A percentile compares a stretch with the other conserved stretches of the same genome.
These are phyloP conservation scores for Macrophomina pseudophaseolina DNA, from an alignment of 2,329 filamentous ascomycete genomes.

Conservation along the genomic window DNA sequence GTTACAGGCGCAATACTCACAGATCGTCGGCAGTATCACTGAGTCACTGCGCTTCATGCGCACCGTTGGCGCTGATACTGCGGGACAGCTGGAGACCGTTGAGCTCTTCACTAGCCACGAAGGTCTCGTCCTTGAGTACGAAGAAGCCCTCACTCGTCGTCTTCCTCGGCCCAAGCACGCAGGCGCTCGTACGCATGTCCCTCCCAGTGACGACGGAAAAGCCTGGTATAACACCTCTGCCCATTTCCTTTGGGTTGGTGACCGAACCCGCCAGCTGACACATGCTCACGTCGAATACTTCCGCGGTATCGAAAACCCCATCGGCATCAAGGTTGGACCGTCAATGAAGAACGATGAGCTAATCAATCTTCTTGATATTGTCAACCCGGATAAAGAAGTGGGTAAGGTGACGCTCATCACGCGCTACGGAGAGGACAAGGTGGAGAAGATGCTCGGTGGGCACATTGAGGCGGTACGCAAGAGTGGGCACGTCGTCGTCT, in stretches of 20 bases:
- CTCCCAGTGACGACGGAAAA: conserved; percentile 48
- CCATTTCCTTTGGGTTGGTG: conserved; percentile 98
- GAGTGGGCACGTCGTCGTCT: conserved; percentile 79
- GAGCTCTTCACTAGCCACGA: conserved; percentile 97
- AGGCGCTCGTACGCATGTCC: conserved; percentile 31
- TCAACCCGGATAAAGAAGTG: conserved; percentile 81
- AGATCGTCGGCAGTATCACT: conserved; percentile 83
- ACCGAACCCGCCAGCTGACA: conserved; percentile 90
- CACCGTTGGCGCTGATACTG: conserved; percentile 87
- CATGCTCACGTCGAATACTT: conserved; percentile 97
- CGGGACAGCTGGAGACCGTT: conserved; percentile 83
- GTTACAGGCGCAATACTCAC: conserved; percentile 83
- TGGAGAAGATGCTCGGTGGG: conserved; percentile 74
- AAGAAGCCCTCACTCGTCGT: conserved; percentile 81
- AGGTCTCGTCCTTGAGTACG: conserved; percentile 91
- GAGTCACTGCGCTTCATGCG: conserved; percentile 94
- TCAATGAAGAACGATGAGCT: conserved; percentile 79
- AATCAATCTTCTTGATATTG: conserved; percentile 76
- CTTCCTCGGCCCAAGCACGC: conserved; percentile 67
- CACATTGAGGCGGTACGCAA: conserved; percentile 90
- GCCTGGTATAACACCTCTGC: conserved; percentile 93
- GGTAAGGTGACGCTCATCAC: conserved; percentile 98
- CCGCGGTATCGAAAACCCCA: conserved; percentile 92
- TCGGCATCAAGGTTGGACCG: conserved; percentile 95
- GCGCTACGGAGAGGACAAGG: conserved; percentile 82